These are phyloP conservation scores for Colletotrichum tofieldiae DNA, from an alignment of 2,329 filamentous ascomycete species.

Conservation along the genomic window DNA sequence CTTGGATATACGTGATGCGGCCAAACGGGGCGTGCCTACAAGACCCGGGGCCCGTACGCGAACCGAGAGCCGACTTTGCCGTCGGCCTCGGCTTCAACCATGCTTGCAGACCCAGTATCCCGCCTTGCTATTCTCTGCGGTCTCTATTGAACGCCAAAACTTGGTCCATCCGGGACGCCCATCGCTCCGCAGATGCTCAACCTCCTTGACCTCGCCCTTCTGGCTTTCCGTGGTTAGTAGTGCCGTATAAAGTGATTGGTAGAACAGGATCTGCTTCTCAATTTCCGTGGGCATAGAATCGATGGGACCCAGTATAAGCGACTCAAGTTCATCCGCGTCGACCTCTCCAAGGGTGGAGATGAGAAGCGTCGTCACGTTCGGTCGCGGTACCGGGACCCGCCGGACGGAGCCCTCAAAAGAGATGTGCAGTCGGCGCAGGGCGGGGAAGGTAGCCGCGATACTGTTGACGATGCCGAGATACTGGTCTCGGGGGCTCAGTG, in stretches of 20 bases:
- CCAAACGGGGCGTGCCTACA: constrained; percentile 19
- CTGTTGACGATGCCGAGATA: constrained; percentile 34
- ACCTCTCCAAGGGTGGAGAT: constrained; percentile 41
- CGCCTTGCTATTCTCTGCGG: not conserved
- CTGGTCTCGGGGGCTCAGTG: constrained; percentile 27
- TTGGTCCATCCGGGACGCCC: constrained; percentile 41
- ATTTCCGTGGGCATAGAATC: constrained; percentile 27
- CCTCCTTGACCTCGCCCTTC: constrained; percentile 22
- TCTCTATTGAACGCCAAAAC: constrained; percentile 39
- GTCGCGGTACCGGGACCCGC: constrained; percentile 35
- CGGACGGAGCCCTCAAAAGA: constrained; percentile 42
- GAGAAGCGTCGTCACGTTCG: constrained; percentile 38
- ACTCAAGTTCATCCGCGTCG: constrained; percentile 30
- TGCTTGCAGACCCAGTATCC: constrained; percentile 44
- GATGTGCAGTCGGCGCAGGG: constrained; percentile 40
- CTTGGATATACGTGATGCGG: constrained; percentile 21
- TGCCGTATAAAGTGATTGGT: constrained; percentile 39
- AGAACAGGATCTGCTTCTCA: constrained; percentile 39
- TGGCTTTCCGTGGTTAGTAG: constrained; percentile 25
- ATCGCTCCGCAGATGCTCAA: constrained; percentile 37
- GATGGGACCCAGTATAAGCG: constrained; percentile 27
- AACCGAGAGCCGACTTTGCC: constrained; percentile 4
- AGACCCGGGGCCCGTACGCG: constrained; percentile 16
- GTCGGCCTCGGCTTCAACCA: constrained; percentile 15
- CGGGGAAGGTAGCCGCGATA: constrained; percentile 35